These are phyloP conservation scores for Naegleria fowleri DNA, from an alignment of 208 protist species.

Conservation along the genomic window DNA sequence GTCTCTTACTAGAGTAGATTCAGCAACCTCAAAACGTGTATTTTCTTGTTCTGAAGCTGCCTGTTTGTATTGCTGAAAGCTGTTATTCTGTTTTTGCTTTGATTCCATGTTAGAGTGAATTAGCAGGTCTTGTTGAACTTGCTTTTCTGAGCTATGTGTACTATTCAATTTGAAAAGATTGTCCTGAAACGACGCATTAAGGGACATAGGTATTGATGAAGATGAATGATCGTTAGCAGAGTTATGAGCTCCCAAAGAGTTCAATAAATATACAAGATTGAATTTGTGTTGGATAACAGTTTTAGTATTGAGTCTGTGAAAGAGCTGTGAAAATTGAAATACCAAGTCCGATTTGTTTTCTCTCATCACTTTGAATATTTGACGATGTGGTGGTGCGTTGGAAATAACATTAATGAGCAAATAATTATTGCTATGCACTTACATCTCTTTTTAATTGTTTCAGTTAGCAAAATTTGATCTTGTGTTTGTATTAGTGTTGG, in stretches of 20 bases:
- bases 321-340: not conserved
- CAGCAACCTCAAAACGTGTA: constrained; percentile 15
- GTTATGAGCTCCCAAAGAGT: not conserved
- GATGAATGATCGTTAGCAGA: not conserved
- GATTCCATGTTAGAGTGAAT: not conserved
- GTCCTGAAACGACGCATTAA: not conserved
- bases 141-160: not conserved
- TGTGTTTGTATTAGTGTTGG: not conserved
- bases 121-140: not conserved
- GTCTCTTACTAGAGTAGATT: constrained; percentile 34
- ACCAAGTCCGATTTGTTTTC: not conserved
- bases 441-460: constrained; percentile 6
- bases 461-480: not conserved
- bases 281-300: not conserved
- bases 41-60: not conserved
- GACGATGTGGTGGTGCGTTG: too few relatives aligned
- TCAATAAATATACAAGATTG: not conserved
- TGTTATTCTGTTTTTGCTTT: not conserved
- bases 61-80: not conserved
- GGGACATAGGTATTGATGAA: not conserved
- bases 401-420: not conserved
- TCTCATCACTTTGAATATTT: not conserved
- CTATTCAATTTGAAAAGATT: not conserved
- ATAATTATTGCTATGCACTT: not conserved
- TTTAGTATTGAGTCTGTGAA: not conserved